Base-by-base conservation (phyloP, 2,329 filamentous ascomycete species). In the Sporothrix pseudoabietina region DNA sequence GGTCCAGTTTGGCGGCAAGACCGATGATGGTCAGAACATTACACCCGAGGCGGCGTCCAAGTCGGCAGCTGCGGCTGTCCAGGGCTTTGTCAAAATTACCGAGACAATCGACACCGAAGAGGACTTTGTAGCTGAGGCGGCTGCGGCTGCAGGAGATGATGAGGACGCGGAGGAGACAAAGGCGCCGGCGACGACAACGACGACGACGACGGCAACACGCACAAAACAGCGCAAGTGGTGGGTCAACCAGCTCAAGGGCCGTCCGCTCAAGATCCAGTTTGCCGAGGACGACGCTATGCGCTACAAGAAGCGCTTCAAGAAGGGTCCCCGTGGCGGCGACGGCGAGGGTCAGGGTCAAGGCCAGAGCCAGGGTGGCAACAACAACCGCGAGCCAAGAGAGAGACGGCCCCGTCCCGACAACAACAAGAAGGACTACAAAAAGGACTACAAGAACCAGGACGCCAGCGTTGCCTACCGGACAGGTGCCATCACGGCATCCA, bases 261-360 rank as follows among this genome's bases (percentile, higher is more conserved):
- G 96, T 41, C 87, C 90, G 76, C 86, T 99, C 77, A 93, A 95
- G 80, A 90, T 96, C 80, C 95, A 99, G 81, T 94, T 95, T 78
- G 96, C 96, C 26, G 96, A 99, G 83, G 96, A 98, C 81, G 90
- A 94, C 74, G 90, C 93, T 77, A 89, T 89, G 47, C 86, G 96
- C 73, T 99, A 99, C 82, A 95, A 95, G 85, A 99, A 98, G 86
- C 89, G 96, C 1, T 98, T 92, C 79, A 92, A 93, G 76, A 95
- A 94, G 81, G 91, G 91, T 55, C 86, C 68, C 86, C 86, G 84
- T 26, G 83, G 82, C 75, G 68, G 72, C n/a, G 69, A 83, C 77
- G 78, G 76, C 44, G 75, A 68, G n/a, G 70, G 26, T 39, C 35
- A 54, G n/a, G n/a, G n/a, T n/a, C n/a, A n/a, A n/a, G n/a, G n/a